phyloP scores from a whole-genome alignment of 768 basidiomycete genomes.

The Podaxis mareebaensis region DNA sequence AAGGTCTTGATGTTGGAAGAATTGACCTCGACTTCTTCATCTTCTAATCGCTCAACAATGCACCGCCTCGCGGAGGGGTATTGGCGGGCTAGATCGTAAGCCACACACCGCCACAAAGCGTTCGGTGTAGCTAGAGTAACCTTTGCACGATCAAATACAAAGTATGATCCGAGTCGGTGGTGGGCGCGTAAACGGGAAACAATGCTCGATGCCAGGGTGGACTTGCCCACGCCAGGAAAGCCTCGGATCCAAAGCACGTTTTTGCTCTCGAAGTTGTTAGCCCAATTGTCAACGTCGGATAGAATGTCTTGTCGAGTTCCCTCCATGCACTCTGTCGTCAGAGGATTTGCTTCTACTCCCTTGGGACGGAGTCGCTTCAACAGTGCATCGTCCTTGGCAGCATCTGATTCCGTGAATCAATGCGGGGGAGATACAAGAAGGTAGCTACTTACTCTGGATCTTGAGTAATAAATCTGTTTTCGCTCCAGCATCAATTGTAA shows the following conservation, averaged over 20 bases:
- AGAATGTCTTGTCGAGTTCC: constrained; percentile 18
- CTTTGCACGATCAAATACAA: constrained; percentile 20
- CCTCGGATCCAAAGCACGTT: constrained; percentile 27
- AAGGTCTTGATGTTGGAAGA: constrained; percentile 17
- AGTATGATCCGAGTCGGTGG: constrained; percentile 17
- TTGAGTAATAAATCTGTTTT: constrained; percentile 19
- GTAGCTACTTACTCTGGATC: constrained; percentile 13
- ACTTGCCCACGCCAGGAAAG: constrained; percentile 26
- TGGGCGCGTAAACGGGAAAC: constrained; percentile 3
- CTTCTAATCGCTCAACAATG: constrained; percentile 18
- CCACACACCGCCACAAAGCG: constrained; percentile 22
- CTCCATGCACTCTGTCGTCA: constrained; percentile 16
- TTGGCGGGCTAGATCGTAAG: constrained; percentile 22
- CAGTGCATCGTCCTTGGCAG: constrained; percentile 17
- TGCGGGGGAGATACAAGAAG: background rate
- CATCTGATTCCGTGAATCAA: constrained; percentile 3
- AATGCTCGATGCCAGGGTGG: constrained; percentile 21
- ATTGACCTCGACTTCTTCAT: constrained; percentile 18
- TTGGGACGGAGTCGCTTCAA: constrained; percentile 19
- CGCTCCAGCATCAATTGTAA: constrained; percentile 22
- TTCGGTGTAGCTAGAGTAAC: constrained; percentile 14
- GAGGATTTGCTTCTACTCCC: constrained; percentile 6
- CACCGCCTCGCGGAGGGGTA: constrained; percentile 17
- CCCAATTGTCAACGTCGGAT: constrained; percentile 16
- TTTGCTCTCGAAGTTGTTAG: constrained; percentile 16